Evolutionary conservation across 1,284 basidiomycete genomes (phyloP).

Genomic region (Apiotrichum brassicae): DNA sequence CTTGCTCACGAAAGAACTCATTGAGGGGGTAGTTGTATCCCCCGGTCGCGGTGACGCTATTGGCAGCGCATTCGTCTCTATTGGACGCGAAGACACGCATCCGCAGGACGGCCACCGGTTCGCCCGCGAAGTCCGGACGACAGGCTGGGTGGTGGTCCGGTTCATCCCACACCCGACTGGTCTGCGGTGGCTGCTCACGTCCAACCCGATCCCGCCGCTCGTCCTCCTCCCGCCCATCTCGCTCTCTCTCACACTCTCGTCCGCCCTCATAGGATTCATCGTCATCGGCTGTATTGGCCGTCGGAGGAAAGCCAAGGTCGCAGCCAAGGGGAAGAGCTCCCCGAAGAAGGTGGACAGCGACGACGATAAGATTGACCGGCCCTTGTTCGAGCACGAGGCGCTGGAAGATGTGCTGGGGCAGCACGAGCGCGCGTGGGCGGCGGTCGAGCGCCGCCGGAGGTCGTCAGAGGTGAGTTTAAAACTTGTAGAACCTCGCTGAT

Average conservation of each 20-base stretch:
- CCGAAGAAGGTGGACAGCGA: not conserved
- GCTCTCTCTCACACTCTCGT: constrained; percentile 36
- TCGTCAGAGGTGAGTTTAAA: not conserved
- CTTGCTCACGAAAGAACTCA: constrained; percentile 35
- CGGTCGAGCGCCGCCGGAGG: not conserved
- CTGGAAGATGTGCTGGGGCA: not conserved
- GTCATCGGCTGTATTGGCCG: constrained; percentile 28
- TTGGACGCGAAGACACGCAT: constrained; percentile 37
- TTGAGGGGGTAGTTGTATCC: constrained; percentile 37
- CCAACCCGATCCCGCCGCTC: constrained; percentile 39
- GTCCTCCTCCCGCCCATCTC: constrained; percentile 41
- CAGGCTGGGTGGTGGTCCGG: constrained; percentile 45
- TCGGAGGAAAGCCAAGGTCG: not conserved
- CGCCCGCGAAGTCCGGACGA: constrained; percentile 41
- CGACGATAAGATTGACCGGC: not conserved
- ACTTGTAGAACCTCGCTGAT: not conserved
- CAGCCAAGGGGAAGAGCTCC: no score
- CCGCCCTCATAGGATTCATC: constrained; percentile 35
- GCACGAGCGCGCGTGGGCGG: not conserved
- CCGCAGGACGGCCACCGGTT: not conserved
- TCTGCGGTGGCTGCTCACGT: constrained; percentile 40
- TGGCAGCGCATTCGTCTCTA: constrained; percentile 38
- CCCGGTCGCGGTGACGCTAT: constrained; percentile 29
- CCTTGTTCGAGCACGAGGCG: not conserved
- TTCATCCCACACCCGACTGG: constrained; percentile 44